These are phyloP conservation scores for Fagus sylvatica DNA, from an alignment of 306 rosid species.

Conservation along the genomic window DNA sequence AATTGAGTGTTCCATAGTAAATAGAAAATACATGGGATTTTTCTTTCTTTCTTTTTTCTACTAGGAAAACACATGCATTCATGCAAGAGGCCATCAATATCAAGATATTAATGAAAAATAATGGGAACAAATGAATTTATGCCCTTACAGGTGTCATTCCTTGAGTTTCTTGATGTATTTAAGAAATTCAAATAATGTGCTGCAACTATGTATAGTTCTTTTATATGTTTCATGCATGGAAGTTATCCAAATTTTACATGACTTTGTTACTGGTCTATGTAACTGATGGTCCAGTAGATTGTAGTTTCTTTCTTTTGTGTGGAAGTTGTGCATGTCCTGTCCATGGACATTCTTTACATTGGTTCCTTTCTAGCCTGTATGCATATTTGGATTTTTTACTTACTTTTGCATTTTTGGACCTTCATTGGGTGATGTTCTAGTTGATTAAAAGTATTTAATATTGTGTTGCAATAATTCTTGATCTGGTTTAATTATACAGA, in stretches of 20 bases:
- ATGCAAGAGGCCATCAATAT: not conserved
- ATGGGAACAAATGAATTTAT: not conserved
- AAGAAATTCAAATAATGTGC: not conserved
- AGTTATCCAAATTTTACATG: not conserved
- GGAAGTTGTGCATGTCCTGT: not conserved
- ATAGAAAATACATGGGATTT: not conserved
- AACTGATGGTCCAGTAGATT: not conserved
- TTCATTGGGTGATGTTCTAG: not conserved
- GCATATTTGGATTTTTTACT: not conserved
- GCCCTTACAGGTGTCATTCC: not conserved
- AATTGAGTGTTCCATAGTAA: not conserved
- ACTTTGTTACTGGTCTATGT: not conserved
- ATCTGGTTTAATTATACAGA: constrained; percentile 36
- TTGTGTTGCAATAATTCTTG: not conserved
- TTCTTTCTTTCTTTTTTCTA: no score
- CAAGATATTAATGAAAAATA: not conserved
- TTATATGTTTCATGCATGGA: not conserved
- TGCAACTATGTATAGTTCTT: not conserved
- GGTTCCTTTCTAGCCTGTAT: not conserved
- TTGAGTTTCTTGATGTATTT: not conserved
- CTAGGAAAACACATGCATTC: not conserved
- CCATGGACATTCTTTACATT: not conserved
- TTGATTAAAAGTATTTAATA: not conserved
- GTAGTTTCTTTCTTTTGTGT: not conserved
- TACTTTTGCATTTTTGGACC: no score